phyloP scores from a whole-genome alignment of 1,284 basidiomycete genomes.

The Trametes pubescens region DNA sequence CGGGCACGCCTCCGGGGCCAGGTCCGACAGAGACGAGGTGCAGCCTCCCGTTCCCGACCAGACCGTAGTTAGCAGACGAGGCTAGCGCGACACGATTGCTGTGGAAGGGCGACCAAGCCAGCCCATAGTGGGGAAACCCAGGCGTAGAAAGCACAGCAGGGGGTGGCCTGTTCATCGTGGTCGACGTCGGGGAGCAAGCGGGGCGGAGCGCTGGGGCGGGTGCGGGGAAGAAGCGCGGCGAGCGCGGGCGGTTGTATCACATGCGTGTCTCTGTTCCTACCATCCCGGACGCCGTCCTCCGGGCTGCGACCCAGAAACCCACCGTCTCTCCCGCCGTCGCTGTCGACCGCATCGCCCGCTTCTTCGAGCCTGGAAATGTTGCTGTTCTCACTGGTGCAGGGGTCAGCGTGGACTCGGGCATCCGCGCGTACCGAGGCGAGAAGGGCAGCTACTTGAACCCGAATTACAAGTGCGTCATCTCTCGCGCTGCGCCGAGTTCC shows the following conservation, averaged over 20 bases:
- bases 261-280: constrained; percentile 87
- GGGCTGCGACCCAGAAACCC: constrained; percentile 44
- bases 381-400: constrained; percentile 89
- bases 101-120: constrained; percentile 95
- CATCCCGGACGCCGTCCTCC: constrained; percentile 68
- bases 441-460: constrained; percentile 91
- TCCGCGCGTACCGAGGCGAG: constrained; percentile 86
- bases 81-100: constrained; percentile 84
- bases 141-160: constrained; percentile 73
- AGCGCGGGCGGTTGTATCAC: constrained; percentile 36
- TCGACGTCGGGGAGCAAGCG: constrained; percentile 15
- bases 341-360: constrained; percentile 68
- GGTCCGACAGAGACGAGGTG: constrained; percentile 70
- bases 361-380: constrained; percentile 74
- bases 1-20: constrained; percentile 53
- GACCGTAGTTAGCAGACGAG: constrained; percentile 92
- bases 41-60: constrained; percentile 93
- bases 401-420: constrained; percentile 92
- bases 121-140: constrained; percentile 87
- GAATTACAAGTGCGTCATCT: constrained; percentile 79
- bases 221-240: constrained; percentile 7
- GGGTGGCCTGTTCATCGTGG: constrained; percentile 55
- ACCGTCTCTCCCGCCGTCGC: constrained; percentile 62
- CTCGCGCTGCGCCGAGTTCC: constrained; percentile 31
- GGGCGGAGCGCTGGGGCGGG: constrained; percentile 4